These are phyloP conservation scores for Mycena citricolor DNA, from an alignment of 1,284 basidiomycete species.

Conservation along the genomic window DNA sequence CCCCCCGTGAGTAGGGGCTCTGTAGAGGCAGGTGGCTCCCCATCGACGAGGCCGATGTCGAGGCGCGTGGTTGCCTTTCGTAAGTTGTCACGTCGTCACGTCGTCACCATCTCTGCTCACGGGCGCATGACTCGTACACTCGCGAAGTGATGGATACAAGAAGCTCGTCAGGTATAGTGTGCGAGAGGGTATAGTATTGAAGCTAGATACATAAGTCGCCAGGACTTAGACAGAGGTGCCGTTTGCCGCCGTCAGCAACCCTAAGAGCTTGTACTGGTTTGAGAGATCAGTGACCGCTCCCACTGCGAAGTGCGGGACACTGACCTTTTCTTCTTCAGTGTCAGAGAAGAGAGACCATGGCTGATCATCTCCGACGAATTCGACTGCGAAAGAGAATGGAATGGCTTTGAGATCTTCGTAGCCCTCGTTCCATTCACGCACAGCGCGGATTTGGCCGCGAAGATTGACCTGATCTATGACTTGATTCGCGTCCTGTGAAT, in stretches of 20 bases:
- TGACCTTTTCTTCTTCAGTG: constrained; percentile 66
- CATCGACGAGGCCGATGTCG: constrained; percentile 52
- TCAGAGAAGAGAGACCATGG: constrained; percentile 67
- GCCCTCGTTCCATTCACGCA: constrained; percentile 70
- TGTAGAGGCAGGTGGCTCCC: constrained; percentile 51
- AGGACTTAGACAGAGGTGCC: no score
- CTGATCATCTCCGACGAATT: constrained; percentile 49
- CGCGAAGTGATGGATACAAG: no score
- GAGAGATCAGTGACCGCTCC: constrained; percentile 3
- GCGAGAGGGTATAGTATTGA: no score
- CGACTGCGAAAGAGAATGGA: constrained; percentile 67
- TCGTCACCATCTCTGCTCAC: no score
- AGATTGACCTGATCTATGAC: constrained; percentile 51
- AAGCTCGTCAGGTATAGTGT: no score
- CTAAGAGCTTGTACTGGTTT: constrained; percentile 43
- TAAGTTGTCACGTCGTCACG: no score
- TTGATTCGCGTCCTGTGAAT: constrained; percentile 44
- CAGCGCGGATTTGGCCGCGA: constrained; percentile 42
- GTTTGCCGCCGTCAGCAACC: constrained; percentile 42
- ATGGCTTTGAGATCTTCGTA: constrained; percentile 72
- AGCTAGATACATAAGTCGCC: no score
- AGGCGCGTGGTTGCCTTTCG: no score
- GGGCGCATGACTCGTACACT: no score
- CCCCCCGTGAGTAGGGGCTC: constrained; percentile 48
- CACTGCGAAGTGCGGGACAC: constrained; percentile 11